Evolutionary conservation across 441 rosid species (phyloP).

Genomic region (Macaranga tanarius): DNA sequence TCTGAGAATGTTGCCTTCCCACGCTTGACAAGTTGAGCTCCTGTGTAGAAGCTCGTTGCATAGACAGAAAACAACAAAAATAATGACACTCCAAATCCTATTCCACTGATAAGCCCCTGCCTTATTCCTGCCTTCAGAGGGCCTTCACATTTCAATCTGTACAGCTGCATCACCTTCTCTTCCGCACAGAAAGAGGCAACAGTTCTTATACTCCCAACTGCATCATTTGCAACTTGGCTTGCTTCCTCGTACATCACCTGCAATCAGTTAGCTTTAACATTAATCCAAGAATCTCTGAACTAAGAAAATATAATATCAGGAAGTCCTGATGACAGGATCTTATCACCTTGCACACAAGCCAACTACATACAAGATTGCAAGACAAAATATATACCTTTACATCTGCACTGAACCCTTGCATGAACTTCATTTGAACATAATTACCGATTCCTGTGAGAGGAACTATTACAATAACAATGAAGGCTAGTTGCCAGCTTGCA

Average conservation of each 20-base stretch:
- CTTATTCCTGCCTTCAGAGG: constrained; percentile 62
- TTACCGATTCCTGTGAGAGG: constrained; percentile 66
- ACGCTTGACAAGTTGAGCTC: constrained; percentile 60
- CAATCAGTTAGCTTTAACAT: not conserved
- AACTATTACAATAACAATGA: constrained; percentile 54
- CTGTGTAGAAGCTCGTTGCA: constrained; percentile 69
- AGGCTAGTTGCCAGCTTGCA: constrained; percentile 74
- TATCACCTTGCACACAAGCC: not conserved
- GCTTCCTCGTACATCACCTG: constrained; percentile 87
- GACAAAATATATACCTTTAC: constrained; percentile 47
- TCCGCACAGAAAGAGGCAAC: constrained; percentile 88
- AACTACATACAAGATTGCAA: constrained; percentile 5
- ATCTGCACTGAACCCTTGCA: constrained; percentile 78
- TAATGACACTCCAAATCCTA: constrained; percentile 68
- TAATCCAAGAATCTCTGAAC: not conserved
- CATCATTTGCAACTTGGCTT: constrained; percentile 83
- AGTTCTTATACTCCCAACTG: constrained; percentile 81
- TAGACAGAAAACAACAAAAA: constrained; percentile 54
- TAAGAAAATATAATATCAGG: no score
- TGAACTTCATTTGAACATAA: constrained; percentile 49
- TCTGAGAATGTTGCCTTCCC: constrained; percentile 54
- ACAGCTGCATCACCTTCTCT: constrained; percentile 69
- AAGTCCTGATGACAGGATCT: no score
- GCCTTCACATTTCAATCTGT: constrained; percentile 59
- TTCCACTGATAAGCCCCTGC: constrained; percentile 65